A percentile compares a stretch with the other conserved stretches of the same genome.
Evolutionary conservation across 2,329 filamentous ascomycete species (phyloP).

Genomic region (Annulohypoxylon truncatum): DNA sequence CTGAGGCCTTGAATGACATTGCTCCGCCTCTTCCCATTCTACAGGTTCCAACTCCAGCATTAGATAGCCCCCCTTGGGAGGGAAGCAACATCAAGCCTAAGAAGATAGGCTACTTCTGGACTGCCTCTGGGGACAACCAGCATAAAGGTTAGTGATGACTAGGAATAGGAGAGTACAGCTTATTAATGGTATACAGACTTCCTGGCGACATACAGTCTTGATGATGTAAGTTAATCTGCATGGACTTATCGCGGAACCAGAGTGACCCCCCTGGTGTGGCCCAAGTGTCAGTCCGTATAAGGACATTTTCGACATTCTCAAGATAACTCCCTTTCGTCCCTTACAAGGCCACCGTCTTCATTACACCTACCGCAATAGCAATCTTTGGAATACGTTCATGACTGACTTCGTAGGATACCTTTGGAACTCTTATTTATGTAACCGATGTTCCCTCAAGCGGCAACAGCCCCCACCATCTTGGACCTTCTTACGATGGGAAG

Average conservation of each 20-base stretch:
- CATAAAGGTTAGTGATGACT: conserved; percentile 54
- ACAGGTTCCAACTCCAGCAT: conserved; percentile 68
- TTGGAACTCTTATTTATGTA: conserved; percentile 68
- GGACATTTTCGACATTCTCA: too few relatives aligned
- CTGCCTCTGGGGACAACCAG: conserved; percentile 68
- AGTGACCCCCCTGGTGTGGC: too few relatives aligned
- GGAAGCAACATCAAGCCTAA: conserved; percentile 69
- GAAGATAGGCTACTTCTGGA: conserved; percentile 75
- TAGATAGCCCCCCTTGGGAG: conserved; percentile 65
- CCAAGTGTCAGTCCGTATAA: too few relatives aligned
- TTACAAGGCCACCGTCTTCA: too few relatives aligned
- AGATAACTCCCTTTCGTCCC: too few relatives aligned
- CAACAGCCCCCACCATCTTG: conserved; percentile 70
- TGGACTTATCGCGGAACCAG: not conserved
- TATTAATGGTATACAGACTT: conserved; percentile 56
- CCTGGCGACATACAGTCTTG: conserved; percentile 67
- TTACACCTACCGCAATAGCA: too few relatives aligned
- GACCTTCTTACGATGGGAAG: conserved; percentile 66
- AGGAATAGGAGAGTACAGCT: not conserved
- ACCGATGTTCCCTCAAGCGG: conserved; percentile 69
- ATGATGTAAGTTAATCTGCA: conserved; percentile 62
- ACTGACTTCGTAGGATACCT: conserved; percentile 60
- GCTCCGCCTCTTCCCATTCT: conserved; percentile 68
- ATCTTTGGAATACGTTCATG: not conserved
- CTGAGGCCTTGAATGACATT: conserved; percentile 63